Evolutionary conservation across 2,329 filamentous ascomycete species (phyloP), one percentile per base, ranked within the genome.

Genomic region (Knufia fluminis): DNA sequence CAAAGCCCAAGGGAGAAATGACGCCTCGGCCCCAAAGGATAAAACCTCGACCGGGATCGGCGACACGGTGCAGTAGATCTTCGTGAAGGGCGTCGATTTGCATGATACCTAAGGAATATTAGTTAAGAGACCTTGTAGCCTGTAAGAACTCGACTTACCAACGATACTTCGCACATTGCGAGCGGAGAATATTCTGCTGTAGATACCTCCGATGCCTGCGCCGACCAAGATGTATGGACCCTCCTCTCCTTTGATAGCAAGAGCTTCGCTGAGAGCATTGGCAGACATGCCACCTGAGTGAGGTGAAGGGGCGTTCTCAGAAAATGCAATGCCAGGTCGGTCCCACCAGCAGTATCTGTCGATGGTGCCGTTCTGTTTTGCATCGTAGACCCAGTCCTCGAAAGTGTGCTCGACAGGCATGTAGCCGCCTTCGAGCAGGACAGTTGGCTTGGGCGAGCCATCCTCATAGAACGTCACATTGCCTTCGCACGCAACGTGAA

Each of bases 301-400:
- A 0, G 92, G 92, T 4, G 90, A 96, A 1, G 92, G 92, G 0
- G 91, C 89, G 49, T 92, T 91, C 67, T 98, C 92, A 41, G 80
- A 80, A 82, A 88, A 95, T 4, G 78, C 91, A 49, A 91, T 78
- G 1, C 92, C 92, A 1, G 92, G 92, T 19, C 92, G 84, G 64
- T 98, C 92, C 58, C 87, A 90, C 67, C 95, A 96, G 74, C 92
- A 98, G 70, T 94, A 97, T 52, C 91, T 82, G 49, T 75, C 72
- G 59, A 98, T 92, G 40, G 84, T 86, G 33, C 87, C 86, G 60
- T 92, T 92, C 55, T 80, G 74, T 56, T 89, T 73, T 1, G 85
- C 82, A 49, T 81, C 75, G 52, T 89, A 80, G 9, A 88, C 86
- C 69, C 94, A 87, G 48, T 82, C 77, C 69, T 89, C 85, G 49